phyloP scores from a whole-genome alignment of 805 yeast species.

The Alloascoidea africana region DNA sequence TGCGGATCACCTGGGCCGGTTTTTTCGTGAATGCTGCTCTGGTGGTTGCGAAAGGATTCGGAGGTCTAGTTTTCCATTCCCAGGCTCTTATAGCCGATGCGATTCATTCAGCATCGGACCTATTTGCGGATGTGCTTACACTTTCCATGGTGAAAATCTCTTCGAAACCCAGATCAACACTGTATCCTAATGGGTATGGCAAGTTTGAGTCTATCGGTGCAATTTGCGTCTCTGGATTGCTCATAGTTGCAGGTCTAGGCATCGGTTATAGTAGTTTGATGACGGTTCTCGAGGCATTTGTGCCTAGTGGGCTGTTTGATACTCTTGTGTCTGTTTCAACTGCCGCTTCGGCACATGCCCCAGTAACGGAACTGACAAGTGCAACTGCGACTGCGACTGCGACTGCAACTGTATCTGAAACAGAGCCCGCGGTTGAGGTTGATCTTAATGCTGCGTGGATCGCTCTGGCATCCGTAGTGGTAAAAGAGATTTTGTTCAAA shows the following conservation, averaged over 20 bases:
- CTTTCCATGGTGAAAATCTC: conserved; percentile 62
- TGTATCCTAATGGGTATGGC: conserved; percentile 65
- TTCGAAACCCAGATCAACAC: conserved; percentile 30
- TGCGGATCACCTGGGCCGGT: conserved; percentile 76
- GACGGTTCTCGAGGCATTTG: conserved; percentile 47
- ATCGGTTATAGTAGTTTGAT: conserved; percentile 70
- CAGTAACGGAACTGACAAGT: too few relatives aligned
- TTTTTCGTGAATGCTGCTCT: conserved; percentile 53
- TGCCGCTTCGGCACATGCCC: too few relatives aligned
- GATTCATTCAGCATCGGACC: conserved; percentile 65
- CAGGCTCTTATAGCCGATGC: conserved; percentile 77
- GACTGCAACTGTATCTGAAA: conserved; percentile 11
- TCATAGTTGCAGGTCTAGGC: conserved; percentile 63
- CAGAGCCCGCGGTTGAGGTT: conserved; percentile 27
- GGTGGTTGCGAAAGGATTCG: conserved; percentile 59
- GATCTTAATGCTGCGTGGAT: conserved; percentile 80
- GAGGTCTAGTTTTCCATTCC: conserved; percentile 70
- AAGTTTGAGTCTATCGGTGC: conserved; percentile 76
- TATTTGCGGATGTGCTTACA: conserved; percentile 68
- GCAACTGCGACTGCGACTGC: conserved; percentile 37
- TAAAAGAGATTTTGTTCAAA: conserved; percentile 62
- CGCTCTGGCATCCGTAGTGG: conserved; percentile 60
- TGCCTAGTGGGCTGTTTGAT: conserved; percentile 49
- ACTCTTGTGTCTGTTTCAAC: conserved; percentile 30
- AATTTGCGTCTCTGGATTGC: conserved; percentile 52